Evolutionary conservation across 2,329 filamentous ascomycete species (phyloP).

Genomic region (Talaromyces verruculosus): DNA sequence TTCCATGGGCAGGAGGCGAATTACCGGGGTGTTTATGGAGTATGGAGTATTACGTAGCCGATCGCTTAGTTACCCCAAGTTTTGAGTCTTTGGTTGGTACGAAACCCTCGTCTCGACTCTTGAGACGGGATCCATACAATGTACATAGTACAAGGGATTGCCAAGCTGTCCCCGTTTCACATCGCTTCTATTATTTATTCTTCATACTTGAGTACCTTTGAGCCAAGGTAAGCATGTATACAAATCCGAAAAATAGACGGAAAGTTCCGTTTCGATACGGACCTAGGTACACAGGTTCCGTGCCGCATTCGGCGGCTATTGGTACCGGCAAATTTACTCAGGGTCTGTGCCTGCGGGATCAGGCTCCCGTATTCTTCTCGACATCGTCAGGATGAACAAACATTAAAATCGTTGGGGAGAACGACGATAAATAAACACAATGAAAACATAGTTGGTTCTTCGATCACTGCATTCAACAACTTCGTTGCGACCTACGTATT

Average conservation of each 20-base stretch:
- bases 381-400: neutral
- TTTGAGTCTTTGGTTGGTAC: neutral
- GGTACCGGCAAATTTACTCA: neutral
- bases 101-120: neutral
- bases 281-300: neutral
- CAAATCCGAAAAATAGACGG: neutral
- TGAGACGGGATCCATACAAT: neutral
- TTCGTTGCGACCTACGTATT: neutral
- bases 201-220: neutral
- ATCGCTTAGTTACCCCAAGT: constrained; percentile 4
- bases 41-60: neutral
- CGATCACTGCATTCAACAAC: neutral
- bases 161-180: neutral
- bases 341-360: neutral
- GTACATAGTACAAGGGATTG: neutral
- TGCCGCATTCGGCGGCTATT: neutral
- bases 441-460: neutral
- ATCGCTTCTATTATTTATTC: neutral
- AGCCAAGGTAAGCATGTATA: neutral
- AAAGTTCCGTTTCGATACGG: neutral
- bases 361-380: neutral
- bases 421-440: neutral
- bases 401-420: neutral
- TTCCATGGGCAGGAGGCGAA: neutral
- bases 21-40: neutral